phyloP scores from a whole-genome alignment of 2,329 filamentous ascomycete species.

The Calonectria pteridis region DNA sequence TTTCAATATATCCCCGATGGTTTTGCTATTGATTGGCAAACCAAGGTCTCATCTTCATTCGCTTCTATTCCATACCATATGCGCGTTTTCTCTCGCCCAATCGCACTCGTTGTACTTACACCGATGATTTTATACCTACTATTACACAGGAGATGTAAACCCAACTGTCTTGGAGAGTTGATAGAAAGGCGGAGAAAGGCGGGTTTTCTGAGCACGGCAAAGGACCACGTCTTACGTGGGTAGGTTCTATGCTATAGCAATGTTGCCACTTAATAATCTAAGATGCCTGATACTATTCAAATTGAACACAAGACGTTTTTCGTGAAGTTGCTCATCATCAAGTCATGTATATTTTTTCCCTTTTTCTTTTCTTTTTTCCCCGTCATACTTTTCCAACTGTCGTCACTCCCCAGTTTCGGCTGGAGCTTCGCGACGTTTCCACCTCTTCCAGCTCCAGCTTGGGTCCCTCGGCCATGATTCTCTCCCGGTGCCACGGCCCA shows the following conservation, averaged over 20 bases:
- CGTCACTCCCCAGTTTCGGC: conserved; percentile 42
- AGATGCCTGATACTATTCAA: conserved; percentile 11
- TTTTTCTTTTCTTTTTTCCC: too few relatives aligned
- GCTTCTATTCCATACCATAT: conserved; percentile 16
- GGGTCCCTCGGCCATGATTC: conserved; percentile 62
- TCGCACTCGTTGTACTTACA: conserved; percentile 17
- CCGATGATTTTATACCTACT: conserved; percentile 12
- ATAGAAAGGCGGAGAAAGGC: not conserved
- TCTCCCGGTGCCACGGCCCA: conserved; percentile 88
- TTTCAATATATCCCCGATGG: not conserved
- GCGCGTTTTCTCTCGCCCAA: not conserved
- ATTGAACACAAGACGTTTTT: conserved; percentile 4
- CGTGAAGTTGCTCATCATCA: too few relatives aligned
- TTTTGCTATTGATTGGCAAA: conserved; percentile 23
- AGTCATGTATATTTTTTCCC: conserved; percentile 3
- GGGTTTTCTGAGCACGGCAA: not conserved
- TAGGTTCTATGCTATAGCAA: conserved; percentile 15
- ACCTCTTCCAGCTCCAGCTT: conserved; percentile 54
- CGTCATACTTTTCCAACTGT: conserved; percentile 40
- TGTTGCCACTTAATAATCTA: conserved; percentile 23
- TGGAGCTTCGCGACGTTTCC: conserved; percentile 46
- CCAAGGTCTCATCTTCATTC: conserved; percentile 22
- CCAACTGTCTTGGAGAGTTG: conserved; percentile 1
- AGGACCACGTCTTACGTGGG: conserved; percentile 1
- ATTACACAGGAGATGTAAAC: conserved; percentile 18